Conservation (phyloP, 2,329 filamentous ascomycete species). For the Arthrinium puccinioides region DNA sequence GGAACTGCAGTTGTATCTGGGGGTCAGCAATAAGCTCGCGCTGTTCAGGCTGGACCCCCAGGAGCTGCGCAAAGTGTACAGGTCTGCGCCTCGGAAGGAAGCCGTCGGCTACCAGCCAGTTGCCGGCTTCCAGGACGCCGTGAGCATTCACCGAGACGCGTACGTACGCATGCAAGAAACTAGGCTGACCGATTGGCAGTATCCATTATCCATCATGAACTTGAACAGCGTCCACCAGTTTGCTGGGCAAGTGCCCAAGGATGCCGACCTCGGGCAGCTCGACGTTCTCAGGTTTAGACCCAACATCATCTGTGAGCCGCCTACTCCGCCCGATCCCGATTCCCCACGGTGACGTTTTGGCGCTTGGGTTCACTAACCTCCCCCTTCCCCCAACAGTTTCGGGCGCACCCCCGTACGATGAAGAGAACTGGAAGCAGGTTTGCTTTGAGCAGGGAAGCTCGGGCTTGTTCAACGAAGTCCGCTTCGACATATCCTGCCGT, state of each 20-base stretch:
- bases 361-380: neutral
- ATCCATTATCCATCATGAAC: constrained; percentile 63
- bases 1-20: constrained; percentile 59
- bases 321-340: neutral
- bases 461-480: constrained; percentile 34
- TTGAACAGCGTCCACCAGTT: constrained; percentile 57
- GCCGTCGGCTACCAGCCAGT: constrained; percentile 57
- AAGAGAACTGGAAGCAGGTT: constrained; percentile 63
- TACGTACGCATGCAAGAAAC: neutral
- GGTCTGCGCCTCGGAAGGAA: constrained; percentile 50
- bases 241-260: constrained; percentile 46
- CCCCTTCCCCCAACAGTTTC: constrained; percentile 36
- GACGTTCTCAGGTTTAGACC: constrained; percentile 61
- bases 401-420: constrained; percentile 56
- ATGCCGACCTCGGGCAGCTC: constrained; percentile 40
- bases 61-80: constrained; percentile 49
- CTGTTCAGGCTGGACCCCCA: constrained; percentile 61
- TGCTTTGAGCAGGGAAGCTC: constrained; percentile 40
- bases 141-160: constrained; percentile 27
- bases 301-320: constrained; percentile 58
- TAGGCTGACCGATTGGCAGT: constrained; percentile 32
- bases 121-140: constrained; percentile 63
- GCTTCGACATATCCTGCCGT: constrained; percentile 53
- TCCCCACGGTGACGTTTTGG: neutral
- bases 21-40: constrained; percentile 56